Evolutionary conservation across 805 yeast species (phyloP).

Genomic region (Vanderwaltozyma tropicalis): DNA sequence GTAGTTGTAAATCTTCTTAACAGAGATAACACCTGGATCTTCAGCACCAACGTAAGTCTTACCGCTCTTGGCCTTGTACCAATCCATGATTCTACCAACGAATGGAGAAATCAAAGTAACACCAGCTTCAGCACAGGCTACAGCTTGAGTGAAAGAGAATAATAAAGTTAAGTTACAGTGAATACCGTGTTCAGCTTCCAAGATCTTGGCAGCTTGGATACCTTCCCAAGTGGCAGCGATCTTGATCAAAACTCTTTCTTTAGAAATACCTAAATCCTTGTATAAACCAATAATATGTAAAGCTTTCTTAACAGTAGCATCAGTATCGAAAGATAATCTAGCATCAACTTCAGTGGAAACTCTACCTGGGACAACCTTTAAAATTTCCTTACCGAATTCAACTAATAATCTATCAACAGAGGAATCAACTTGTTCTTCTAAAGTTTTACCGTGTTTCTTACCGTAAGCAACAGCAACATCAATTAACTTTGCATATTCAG

Average conservation of each 20-base stretch:
- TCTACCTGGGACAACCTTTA: constrained; percentile 95
- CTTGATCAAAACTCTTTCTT: constrained; percentile 90
- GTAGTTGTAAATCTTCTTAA: constrained; percentile 84
- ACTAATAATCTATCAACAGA: constrained; percentile 91
- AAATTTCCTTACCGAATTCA: constrained; percentile 90
- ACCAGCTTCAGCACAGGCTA: constrained; percentile 96
- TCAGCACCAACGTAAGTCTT: constrained; percentile 62
- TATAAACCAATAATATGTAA: constrained; percentile 79
- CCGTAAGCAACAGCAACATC: constrained; percentile 88
- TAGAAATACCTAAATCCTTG: constrained; percentile 71
- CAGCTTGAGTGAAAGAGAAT: constrained; percentile 95
- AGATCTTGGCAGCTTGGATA: constrained; percentile 94
- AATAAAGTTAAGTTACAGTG: constrained; percentile 93
- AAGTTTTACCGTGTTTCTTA: constrained; percentile 45
- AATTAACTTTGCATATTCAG: constrained; percentile 79
- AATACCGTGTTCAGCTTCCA: constrained; percentile 81
- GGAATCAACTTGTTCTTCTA: constrained; percentile 53
- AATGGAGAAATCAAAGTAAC: constrained; percentile 96
- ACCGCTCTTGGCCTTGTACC: constrained; percentile 94
- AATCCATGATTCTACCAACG: constrained; percentile 97
- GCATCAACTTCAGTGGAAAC: constrained; percentile 99
- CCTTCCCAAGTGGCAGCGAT: constrained; percentile 99
- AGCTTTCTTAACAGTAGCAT: constrained; percentile 90
- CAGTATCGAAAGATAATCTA: constrained; percentile 90
- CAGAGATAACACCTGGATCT: constrained; percentile 96